Evolutionary conservation across 768 basidiomycete species (phyloP).

Genomic region (Serpula lacrymans): DNA sequence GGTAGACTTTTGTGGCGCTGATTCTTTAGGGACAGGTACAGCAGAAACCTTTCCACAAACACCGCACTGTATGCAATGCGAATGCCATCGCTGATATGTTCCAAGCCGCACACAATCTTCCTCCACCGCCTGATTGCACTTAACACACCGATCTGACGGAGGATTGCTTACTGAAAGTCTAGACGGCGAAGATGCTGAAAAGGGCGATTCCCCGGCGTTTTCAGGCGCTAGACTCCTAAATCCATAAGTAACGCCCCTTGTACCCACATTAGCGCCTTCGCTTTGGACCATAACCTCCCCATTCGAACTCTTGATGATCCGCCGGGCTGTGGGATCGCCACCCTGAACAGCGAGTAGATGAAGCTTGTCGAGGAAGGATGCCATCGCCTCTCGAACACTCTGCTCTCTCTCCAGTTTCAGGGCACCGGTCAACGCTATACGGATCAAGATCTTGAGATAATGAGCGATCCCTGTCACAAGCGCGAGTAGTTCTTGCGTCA

Average conservation of each 20-base stretch:
- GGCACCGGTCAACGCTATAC: constrained; percentile 94
- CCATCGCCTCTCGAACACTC: constrained; percentile 76
- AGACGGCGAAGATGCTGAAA: constrained; percentile 39
- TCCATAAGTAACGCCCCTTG: constrained; percentile 86
- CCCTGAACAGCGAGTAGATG: constrained; percentile 87
- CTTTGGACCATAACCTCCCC: constrained; percentile 50
- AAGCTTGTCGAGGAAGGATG: constrained; percentile 87
- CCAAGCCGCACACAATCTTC: constrained; percentile 95
- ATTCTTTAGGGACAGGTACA: constrained; percentile 55
- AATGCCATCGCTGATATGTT: constrained; percentile 98
- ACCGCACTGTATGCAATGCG: constrained; percentile 83
- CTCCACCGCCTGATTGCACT: constrained; percentile 88
- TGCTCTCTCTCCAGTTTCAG: constrained; percentile 94
- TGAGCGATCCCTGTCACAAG: constrained; percentile 99
- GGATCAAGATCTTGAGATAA: constrained; percentile 98
- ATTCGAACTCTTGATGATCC: constrained; percentile 73
- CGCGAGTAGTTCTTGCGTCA: constrained; percentile 95
- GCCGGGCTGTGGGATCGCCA: constrained; percentile 72
- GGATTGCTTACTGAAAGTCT: constrained; percentile 63
- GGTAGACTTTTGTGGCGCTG: constrained; percentile 43
- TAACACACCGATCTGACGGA: constrained; percentile 88
- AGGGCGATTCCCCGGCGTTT: constrained; percentile 85
- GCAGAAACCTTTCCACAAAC: constrained; percentile 77
- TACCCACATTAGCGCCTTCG: constrained; percentile 60
- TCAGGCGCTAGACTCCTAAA: constrained; percentile 91